Base-by-base conservation (phyloP, 2,329 filamentous ascomycete genomes). In the Calonectria henricotiae region DNA sequence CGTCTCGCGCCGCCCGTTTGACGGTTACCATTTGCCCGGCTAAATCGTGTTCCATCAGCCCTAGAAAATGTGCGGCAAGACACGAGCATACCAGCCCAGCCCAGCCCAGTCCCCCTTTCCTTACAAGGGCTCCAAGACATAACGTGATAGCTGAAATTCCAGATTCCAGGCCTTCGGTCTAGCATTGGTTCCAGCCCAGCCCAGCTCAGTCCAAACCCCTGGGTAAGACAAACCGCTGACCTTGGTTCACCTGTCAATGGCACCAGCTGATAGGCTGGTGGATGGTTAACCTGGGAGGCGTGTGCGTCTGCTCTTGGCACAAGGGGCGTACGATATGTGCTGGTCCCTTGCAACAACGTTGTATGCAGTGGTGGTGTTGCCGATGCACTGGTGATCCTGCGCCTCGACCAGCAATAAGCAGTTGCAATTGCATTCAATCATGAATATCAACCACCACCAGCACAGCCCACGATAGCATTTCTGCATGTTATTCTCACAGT, bases 1-100 rank as follows among this genome's bases (percentile, higher is more conserved):
- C 13, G 62, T 49, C 46, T 69, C 62, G 67, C 67, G 55, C 55
- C 62, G 63, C 44, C 54, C 43, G 62, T 54, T 62, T 58, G 39
- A 43, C 47, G 13, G 35, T 51, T 51, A 32, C 71, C 62, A 71
- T 74, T 76, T 74, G 72, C 32, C 66, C 75, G 75, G 75, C 55
- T 76, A 77, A 73, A 72, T 37, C 39, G 49, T 30, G n/a, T 67
- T 65, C 41, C 62, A 46, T 65, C 44, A 32, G 43, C 43, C 35
- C 41, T 39, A 25, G 43, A 49, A 41, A 55, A 58, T 32, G 27
- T 6, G 49, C 32, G 49, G 27, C 39, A 30, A 65, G 27, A 58
- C 27, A 37, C 35, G 27, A 35, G 27, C 6, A 23, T 25, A 55
- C 47, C 23, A 30, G 20, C 6, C 32, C 61, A 51, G 49, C n/a